Evolutionary conservation across 1,284 basidiomycete species (phyloP), one percentile per base, ranked within the genome.

Genomic region (Ustilago trichophora): DNA sequence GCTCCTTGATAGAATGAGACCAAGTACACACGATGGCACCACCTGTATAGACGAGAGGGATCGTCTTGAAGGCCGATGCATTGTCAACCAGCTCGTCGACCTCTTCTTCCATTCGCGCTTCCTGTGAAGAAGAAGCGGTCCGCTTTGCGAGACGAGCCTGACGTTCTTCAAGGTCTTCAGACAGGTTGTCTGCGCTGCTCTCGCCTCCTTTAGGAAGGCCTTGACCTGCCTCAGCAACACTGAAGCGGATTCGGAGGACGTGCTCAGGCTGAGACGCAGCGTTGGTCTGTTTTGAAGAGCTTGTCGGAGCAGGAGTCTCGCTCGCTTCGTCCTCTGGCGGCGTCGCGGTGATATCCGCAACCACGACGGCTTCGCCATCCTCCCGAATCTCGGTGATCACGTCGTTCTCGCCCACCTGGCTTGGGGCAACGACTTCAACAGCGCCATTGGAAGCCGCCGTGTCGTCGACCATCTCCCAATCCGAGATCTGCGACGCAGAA

Each of bases 1-100:
- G 55, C 26, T 84, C 83, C 80, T 88, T 87, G 82, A 89, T 85
- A 70, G 89, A 85, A 53, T 87, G 85, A 58, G 91, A 88, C 85
- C 97, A 98, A 75, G 93, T 89, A 83, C 89, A 90, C 70, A 88
- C 86, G 60, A 98, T 84, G 0, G 87, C 88, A 80, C 97, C 93
- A 40, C 87, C 87, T 6, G 88, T 87, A 58, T 85, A 85, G 27
- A 96, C 84, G 8, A 59, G 41, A 15, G 55, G 60, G 11, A 59
- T 47, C 13, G 22, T 37, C 45, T 50, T 65, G 21, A 13, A 6
- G 4, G 43, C 4, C 13, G 29, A 8, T 19, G 40, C 26, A 1
- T 72, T 73, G 18, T 82, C 77, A n/a, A n/a, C 80, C 27, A 72
- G 78, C 32, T 63, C 69, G 42, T 73, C 80, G 29, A 53, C 35